Base-by-base conservation (phyloP, 495 filamentous ascomycete species). In the Aspergillus incahuasiensis region DNA sequence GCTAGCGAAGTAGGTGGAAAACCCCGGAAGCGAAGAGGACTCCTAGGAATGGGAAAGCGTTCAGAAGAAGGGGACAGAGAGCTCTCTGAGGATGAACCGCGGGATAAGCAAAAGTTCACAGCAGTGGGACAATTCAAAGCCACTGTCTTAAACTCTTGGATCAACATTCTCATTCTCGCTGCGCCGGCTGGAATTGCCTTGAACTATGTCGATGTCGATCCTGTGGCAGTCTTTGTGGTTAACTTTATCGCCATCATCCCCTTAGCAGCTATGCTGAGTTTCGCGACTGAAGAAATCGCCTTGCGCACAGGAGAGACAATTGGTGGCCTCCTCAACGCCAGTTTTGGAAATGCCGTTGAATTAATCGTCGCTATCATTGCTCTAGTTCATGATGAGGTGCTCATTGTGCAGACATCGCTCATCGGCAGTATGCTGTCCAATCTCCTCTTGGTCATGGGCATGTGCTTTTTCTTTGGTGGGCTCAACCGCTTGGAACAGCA, bases 401-500 rank as follows among this genome's bases (percentile, higher is more conserved):
- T 87, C 39, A 95, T 97, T 61, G 92, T 96, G 3, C 88, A 96
- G 69, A 95, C 92, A 0, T 97, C 92, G 2, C 73, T 97, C 12
- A 89, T 96, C 56, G 92, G 92, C 24, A 88, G 84, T 67, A 96
- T 96, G 67, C 73, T 97, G 16, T 96, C 91, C 16, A 97, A 97
- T 66, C 70, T 97, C 48, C 85, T 97, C 5, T 79, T 97, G 18
- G 92, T 97, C 34, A 76, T 96, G 74, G 92, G 92, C 16, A 92
- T 94, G 86, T 91, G 86, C 66, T 97, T 97, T 78, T 90, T 95
- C 72, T 87, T 87, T 48, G 91, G 92, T 28, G 92, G 92, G 25
- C 67, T 94, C 45, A 83, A 86, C 46, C 84, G 92, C 19, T 57
- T 81, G 28, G 87, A 96, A 63, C 92, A 97, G 60, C 85, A 83